Evolutionary conservation across 1,284 basidiomycete species (phyloP).

Genomic region (Coriolopsis trogii): DNA sequence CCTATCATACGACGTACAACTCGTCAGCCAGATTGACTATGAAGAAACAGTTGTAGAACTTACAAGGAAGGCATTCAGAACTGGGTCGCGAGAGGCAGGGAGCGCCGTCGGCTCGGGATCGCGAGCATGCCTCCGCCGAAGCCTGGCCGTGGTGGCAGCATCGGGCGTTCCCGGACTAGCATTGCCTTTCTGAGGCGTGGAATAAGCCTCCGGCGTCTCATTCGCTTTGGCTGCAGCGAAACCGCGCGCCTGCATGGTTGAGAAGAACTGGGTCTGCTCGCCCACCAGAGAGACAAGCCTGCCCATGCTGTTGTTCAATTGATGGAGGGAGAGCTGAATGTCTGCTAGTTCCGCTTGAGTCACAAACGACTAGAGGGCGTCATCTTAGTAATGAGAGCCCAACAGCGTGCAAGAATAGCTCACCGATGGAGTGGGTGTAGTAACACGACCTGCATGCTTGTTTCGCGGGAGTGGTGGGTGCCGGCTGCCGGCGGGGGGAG

Average conservation of each 20-base stretch:
- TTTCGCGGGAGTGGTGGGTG: too few species aligned
- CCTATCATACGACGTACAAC: neutral
- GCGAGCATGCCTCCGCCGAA: neutral
- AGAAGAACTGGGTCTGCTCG: slow-evolving; percentile 4
- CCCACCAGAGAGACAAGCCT: neutral
- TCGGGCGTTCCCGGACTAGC: neutral
- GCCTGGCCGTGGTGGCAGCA: neutral
- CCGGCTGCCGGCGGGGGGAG: too few species aligned
- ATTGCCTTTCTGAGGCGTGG: neutral
- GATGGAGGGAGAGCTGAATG: neutral
- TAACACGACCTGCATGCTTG: too few species aligned
- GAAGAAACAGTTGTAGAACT: neutral
- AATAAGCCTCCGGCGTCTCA: neutral
- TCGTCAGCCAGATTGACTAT: neutral
- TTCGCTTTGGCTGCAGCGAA: too few species aligned
- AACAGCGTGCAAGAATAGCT: too few species aligned
- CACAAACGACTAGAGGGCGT: neutral
- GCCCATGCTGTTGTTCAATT: slow-evolving; percentile 1
- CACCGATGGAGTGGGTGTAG: too few species aligned
- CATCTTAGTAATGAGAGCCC: neutral
- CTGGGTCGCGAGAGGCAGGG: neutral
- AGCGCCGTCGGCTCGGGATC: neutral
- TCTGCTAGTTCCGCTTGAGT: neutral
- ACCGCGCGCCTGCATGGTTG: neutral
- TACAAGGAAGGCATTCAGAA: neutral